These are phyloP conservation scores for Phytophthora uliginosa DNA, from an alignment of 352 stramenopile genomes.

Conservation along the genomic window DNA sequence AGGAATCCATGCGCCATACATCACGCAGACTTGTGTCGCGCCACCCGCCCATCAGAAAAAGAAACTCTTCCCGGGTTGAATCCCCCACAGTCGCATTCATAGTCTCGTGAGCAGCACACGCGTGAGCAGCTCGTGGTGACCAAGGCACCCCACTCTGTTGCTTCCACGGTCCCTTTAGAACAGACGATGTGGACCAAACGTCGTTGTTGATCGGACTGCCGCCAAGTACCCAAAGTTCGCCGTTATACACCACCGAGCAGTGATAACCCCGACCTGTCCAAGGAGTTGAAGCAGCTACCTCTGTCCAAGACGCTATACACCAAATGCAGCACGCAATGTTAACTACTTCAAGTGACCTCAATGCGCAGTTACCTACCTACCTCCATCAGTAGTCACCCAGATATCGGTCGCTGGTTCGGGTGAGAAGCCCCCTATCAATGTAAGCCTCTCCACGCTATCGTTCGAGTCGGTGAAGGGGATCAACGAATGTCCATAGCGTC, in stretches of 20 bases:
- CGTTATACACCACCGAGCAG: constrained; percentile 72
- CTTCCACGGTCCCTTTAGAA: constrained; percentile 63
- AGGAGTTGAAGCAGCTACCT: constrained; percentile 40
- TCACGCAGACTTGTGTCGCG: constrained; percentile 71
- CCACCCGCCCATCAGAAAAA: constrained; percentile 81
- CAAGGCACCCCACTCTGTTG: constrained; percentile 61
- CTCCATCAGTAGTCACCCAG: constrained; percentile 74
- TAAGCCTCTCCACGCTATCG: constrained; percentile 62
- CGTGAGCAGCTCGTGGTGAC: constrained; percentile 65
- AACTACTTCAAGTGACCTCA: neutral
- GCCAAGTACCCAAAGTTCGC: constrained; percentile 74
- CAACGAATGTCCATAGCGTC: constrained; percentile 80
- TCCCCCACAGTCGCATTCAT: constrained; percentile 70
- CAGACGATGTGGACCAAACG: constrained; percentile 76
- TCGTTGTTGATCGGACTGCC: constrained; percentile 86
- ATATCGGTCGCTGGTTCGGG: constrained; percentile 80
- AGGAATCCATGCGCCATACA: constrained; percentile 74
- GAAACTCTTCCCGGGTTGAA: constrained; percentile 50
- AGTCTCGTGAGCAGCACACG: constrained; percentile 63
- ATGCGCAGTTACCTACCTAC: constrained; percentile 36
- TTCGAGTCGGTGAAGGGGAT: constrained; percentile 64
- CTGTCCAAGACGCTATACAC: constrained; percentile 52
- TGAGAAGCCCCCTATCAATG: constrained; percentile 79
- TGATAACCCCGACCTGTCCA: constrained; percentile 81
- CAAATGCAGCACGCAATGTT: constrained; percentile 1